Evolutionary conservation across 352 stramenopile species (phyloP), one percentile per base, ranked within the genome.

Genomic region (Phytophthora nicotianae): DNA sequence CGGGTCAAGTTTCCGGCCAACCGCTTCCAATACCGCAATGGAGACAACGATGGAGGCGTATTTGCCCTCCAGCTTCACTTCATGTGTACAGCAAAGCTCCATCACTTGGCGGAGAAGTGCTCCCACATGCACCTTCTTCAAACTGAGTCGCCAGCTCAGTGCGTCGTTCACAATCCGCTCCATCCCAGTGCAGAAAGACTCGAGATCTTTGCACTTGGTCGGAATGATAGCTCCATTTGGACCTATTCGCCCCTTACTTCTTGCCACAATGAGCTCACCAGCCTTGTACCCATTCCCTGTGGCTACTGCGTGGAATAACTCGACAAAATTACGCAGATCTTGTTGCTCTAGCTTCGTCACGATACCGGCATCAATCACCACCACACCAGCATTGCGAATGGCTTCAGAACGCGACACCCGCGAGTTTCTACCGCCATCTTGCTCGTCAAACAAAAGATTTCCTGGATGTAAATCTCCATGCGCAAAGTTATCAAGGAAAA

Each of bases 401-500:
- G 68, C 58, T 40, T 71, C 51, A 7, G 69, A 67, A 21, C 53
- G 64, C 10, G 68, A 73, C 5, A 62, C 38, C 26, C 38, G 46
- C 11, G 35, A 10, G 21, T 42, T 70, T n/a, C 21, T 58, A 2
- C 40, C 46, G 21, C 26, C 9, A 7, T 33, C 17, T 65, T 74
- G 67, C 49, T 76, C 41, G 24, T 89, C 75, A 68, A 94, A 90
- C 21, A 97, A 74, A 53, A 97, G 70, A 62, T 97, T 98, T 32
- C 93, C 93, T 42, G 91, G 91, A 64, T 98, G 93, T n/a, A 98
- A 63, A 67, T 98, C 92, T 33, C 88, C 88, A 50, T 98, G 91
- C 11, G 94, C 86, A 72, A 98, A 99, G 58, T 98, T 98, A 68
- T 99, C 90, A 8, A 97, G 73, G 46, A 99, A 98, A 0, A 98